phyloP scores from a whole-genome alignment of 495 filamentous ascomycete genomes.

The Hypoxylon fragiforme region DNA sequence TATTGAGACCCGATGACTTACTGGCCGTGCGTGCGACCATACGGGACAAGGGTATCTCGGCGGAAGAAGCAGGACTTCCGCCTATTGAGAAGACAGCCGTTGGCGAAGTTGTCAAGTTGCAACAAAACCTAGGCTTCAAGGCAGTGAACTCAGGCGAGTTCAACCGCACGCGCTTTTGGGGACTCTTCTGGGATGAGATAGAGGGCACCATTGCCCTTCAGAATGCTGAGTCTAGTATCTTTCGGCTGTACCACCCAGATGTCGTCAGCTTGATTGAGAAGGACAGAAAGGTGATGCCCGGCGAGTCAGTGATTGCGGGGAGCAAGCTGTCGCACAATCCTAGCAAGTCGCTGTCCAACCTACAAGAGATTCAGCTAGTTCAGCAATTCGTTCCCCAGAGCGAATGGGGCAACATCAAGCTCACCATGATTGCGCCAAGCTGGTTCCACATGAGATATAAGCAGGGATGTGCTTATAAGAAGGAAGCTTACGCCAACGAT shows the following conservation, averaged over 20 bases:
- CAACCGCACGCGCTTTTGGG: slow-evolving; percentile 65
- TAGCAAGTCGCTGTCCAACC: slow-evolving; percentile 65
- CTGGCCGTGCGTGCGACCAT: slow-evolving; percentile 63
- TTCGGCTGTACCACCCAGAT: slow-evolving; percentile 77
- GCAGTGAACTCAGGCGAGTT: slow-evolving; percentile 74
- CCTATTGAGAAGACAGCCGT: slow-evolving; percentile 68
- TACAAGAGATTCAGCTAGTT: slow-evolving; percentile 68
- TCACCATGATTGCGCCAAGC: slow-evolving; percentile 72
- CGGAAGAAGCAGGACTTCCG: slow-evolving; percentile 53
- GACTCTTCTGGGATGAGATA: slow-evolving; percentile 75
- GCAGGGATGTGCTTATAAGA: slow-evolving; percentile 68
- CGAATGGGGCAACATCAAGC: slow-evolving; percentile 66
- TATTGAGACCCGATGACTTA: slow-evolving; percentile 71
- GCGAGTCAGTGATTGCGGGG: slow-evolving; percentile 72
- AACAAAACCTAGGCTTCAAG: slow-evolving; percentile 67
- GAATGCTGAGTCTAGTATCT: slow-evolving; percentile 67
- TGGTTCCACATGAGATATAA: slow-evolving; percentile 75
- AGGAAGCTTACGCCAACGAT: slow-evolving; percentile 65
- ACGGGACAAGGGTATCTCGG: slow-evolving; percentile 59
- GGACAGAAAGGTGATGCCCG: slow-evolving; percentile 67
- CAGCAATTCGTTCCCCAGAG: slow-evolving; percentile 62
- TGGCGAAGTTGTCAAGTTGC: slow-evolving; percentile 64
- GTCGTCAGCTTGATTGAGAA: slow-evolving; percentile 68
- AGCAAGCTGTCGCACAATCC: slow-evolving; percentile 71
- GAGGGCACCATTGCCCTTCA: slow-evolving; percentile 66